These are phyloP conservation scores for Cladosporium velox DNA, from an alignment of 2,329 filamentous ascomycete genomes.

Conservation along the genomic window DNA sequence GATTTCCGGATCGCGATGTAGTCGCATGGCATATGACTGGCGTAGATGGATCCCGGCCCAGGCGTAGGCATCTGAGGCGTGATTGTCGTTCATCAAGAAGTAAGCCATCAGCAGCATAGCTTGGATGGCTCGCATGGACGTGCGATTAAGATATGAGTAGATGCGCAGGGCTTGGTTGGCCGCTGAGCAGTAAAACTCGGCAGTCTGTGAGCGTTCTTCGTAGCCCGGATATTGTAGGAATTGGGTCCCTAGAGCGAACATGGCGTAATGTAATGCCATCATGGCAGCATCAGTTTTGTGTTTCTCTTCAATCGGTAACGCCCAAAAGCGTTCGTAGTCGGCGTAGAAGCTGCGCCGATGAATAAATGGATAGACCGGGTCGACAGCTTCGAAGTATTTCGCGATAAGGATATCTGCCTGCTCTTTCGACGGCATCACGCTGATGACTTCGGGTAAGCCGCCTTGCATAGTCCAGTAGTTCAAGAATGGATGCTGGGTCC, in stretches of 20 bases:
- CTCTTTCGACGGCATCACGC: constrained; percentile 71
- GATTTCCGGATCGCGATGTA: constrained; percentile 77
- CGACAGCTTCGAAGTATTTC: constrained; percentile 62
- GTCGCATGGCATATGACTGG: constrained; percentile 78
- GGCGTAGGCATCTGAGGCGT: constrained; percentile 79
- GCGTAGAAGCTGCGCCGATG: constrained; percentile 73
- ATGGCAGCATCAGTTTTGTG: constrained; percentile 66
- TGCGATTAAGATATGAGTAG: constrained; percentile 74
- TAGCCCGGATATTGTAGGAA: constrained; percentile 64
- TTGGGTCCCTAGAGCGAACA: constrained; percentile 76
- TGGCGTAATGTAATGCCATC: constrained; percentile 72
- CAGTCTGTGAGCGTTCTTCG: constrained; percentile 69
- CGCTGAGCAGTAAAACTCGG: constrained; percentile 77
- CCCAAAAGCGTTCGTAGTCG: constrained; percentile 79
- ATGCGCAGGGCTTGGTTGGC: constrained; percentile 75
- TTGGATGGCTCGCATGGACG: constrained; percentile 71
- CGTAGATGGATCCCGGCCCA: constrained; percentile 76
- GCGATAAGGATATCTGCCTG: constrained; percentile 70
- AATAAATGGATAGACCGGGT: constrained; percentile 80
- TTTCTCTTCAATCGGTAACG: constrained; percentile 59
- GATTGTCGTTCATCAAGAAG: constrained; percentile 84
- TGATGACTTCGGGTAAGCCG: constrained; percentile 72
- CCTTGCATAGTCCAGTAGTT: constrained; percentile 85
- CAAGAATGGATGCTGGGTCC: constrained; percentile 75
- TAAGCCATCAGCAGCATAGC: constrained; percentile 82